Conservation (phyloP, 257 asterid genomes). For the Thymus mandschuricus region DNA sequence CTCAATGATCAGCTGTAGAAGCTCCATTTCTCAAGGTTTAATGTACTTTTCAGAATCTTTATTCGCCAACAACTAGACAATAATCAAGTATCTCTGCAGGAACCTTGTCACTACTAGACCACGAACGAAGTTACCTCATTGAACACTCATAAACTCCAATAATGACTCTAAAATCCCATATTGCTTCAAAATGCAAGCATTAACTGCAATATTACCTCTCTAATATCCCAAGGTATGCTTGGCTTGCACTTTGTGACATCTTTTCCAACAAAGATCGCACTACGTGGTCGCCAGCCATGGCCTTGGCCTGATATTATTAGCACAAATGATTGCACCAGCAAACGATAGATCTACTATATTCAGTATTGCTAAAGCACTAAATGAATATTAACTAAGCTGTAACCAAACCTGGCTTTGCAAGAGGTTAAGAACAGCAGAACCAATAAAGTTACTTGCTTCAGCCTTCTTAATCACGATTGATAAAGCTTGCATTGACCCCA, state of each 20-base stretch:
- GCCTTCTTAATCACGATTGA: constrained; percentile 83
- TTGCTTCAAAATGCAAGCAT: constrained; percentile 14
- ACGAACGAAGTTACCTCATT: constrained; percentile 11
- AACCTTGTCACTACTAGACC: constrained; percentile 24
- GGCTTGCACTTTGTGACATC: constrained; percentile 90
- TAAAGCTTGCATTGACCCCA: constrained; percentile 94
- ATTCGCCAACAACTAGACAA: constrained; percentile 21
- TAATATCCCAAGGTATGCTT: constrained; percentile 87
- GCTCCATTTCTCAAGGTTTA: constrained; percentile 21
- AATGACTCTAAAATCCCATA: constrained; percentile 65
- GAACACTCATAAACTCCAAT: background rate
- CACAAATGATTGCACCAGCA: constrained; percentile 30
- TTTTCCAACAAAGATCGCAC: constrained; percentile 92
- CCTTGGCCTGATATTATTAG: constrained; percentile 73
- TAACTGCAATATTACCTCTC: constrained; percentile 69
- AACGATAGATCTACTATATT: constrained; percentile 14
- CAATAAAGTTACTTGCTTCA: constrained; percentile 69
- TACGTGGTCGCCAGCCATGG: constrained; percentile 96
- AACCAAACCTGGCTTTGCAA: constrained; percentile 82
- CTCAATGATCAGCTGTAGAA: constrained; percentile 19
- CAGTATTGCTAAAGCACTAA: constrained; percentile 13
- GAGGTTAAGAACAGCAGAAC: constrained; percentile 92
- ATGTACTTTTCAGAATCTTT: constrained; percentile 18
- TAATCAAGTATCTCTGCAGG: constrained; percentile 15
- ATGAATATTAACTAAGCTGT: background rate